Percentiles rank a stretch among this genome's conserved stretches.
These are phyloP conservation scores for Hemisphaericaspora xylanilytica DNA, from an alignment of 1,139 yeast genomes.

Conservation along the genomic window DNA sequence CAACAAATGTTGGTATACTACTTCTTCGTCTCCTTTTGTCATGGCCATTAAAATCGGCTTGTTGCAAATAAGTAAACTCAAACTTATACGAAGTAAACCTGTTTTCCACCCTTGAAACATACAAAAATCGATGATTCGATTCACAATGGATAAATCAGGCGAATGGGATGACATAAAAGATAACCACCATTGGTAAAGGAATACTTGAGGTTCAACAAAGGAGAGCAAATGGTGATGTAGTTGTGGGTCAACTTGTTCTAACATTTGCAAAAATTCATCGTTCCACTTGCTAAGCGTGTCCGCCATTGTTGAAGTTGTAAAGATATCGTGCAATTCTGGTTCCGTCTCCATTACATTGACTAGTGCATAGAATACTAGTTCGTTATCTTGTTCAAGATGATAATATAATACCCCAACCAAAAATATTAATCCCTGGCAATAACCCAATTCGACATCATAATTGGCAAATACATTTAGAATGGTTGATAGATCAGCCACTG, in stretches of 20 bases:
- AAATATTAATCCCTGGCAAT: slow-evolving; percentile 69
- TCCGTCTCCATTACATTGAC: slow-evolving; percentile 64
- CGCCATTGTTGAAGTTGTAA: slow-evolving; percentile 53
- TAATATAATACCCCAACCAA: slow-evolving; percentile 62
- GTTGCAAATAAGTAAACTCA: slow-evolving; percentile 55
- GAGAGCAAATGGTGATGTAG: slow-evolving; percentile 45
- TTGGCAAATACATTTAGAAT: slow-evolving; percentile 66
- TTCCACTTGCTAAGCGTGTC: slow-evolving; percentile 55
- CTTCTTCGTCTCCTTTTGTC: slow-evolving; percentile 53
- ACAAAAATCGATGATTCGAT: slow-evolving; percentile 54
- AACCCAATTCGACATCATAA: slow-evolving; percentile 67
- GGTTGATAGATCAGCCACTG: slow-evolving; percentile 49
- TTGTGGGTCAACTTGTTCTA: slow-evolving; percentile 40
- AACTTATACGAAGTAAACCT: slow-evolving; percentile 59
- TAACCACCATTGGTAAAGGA: slow-evolving; percentile 64
- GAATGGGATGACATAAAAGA: slow-evolving; percentile 64
- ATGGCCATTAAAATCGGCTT: slow-evolving; percentile 50
- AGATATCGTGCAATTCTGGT: slow-evolving; percentile 55
- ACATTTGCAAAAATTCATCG: slow-evolving; percentile 49
- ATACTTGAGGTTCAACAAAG: slow-evolving; percentile 44
- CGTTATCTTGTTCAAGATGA: slow-evolving; percentile 45
- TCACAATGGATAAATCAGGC: slow-evolving; percentile 49
- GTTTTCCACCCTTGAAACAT: slow-evolving; percentile 65
- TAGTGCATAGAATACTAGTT: slow-evolving; percentile 53
- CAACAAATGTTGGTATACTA: slow-evolving; percentile 57